Percentiles rank a stretch among this genome's conserved stretches.
phyloP scores from a whole-genome alignment of 345 rosid species.

The Eucalyptus curtisii region DNA sequence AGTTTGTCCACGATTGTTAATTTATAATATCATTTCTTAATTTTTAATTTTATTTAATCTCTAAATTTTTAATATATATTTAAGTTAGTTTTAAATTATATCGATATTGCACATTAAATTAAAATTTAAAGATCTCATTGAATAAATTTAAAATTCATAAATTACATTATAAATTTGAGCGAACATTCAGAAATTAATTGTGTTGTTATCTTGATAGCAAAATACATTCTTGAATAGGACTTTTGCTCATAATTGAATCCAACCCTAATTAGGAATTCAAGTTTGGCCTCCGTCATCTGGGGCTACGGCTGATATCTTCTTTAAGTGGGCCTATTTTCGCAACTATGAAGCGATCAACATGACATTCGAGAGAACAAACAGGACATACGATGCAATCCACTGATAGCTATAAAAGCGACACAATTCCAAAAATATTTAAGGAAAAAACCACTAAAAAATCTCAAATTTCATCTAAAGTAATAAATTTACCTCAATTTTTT shows the following conservation, averaged over 20 bases:
- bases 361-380: neutral
- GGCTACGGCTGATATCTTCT: neutral
- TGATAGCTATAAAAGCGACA: neutral
- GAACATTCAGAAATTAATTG: rapidly evolving
- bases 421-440: neutral
- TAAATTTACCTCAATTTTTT: too few relatives aligned
- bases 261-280: neutral
- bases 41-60: too few relatives aligned
- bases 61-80: too few relatives aligned
- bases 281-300: neutral
- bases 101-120: rapidly evolving
- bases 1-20: too few relatives aligned
- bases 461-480: too few relatives aligned
- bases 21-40: too few relatives aligned
- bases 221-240: neutral
- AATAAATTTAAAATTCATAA: too few relatives aligned
- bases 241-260: neutral
- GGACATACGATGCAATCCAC: neutral
- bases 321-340: neutral
- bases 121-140: rapidly evolving
- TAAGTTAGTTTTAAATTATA: too few relatives aligned
- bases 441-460: too few relatives aligned
- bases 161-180: too few relatives aligned
- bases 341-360: neutral
- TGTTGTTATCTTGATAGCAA: neutral